Percentiles rank a stretch among this genome's conserved stretches.
Evolutionary conservation across 2,329 filamentous ascomycete genomes (phyloP).

Genomic region (Aspergillus brasiliensis): DNA sequence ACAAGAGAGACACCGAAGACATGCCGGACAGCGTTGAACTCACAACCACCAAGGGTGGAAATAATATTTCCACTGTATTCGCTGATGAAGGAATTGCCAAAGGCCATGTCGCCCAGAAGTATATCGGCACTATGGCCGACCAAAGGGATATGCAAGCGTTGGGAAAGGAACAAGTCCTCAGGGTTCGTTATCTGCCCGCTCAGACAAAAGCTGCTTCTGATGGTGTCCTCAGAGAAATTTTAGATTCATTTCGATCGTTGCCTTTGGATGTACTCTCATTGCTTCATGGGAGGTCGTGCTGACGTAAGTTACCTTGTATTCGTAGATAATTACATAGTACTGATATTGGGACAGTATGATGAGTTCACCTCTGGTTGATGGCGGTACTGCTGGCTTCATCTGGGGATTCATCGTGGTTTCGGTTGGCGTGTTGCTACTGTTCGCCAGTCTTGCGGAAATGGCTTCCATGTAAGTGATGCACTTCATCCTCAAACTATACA

Average conservation of each 20-base stretch:
- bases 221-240: neutral
- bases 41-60: neutral
- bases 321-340: neutral
- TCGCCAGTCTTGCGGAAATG: neutral
- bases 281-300: neutral
- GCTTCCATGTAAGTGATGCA: neutral
- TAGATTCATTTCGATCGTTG: neutral
- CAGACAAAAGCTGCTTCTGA: neutral
- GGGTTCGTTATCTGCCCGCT: neutral
- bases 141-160: constrained; percentile 5
- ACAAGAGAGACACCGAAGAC: neutral
- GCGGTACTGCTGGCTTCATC: neutral
- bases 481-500: neutral
- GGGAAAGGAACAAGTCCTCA: constrained; percentile 7
- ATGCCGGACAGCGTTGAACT: neutral
- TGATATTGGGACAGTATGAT: neutral
- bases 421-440: neutral
- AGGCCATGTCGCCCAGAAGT: constrained; percentile 1
- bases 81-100: neutral
- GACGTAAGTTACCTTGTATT: neutral
- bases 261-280: neutral
- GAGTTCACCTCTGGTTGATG: neutral
- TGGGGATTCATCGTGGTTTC: neutral
- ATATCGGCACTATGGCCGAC: constrained; percentile 8
- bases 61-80: neutral